Conservation (phyloP, 2,329 filamentous ascomycete genomes). For the Neophaeococcomyces mojaviensis region DNA sequence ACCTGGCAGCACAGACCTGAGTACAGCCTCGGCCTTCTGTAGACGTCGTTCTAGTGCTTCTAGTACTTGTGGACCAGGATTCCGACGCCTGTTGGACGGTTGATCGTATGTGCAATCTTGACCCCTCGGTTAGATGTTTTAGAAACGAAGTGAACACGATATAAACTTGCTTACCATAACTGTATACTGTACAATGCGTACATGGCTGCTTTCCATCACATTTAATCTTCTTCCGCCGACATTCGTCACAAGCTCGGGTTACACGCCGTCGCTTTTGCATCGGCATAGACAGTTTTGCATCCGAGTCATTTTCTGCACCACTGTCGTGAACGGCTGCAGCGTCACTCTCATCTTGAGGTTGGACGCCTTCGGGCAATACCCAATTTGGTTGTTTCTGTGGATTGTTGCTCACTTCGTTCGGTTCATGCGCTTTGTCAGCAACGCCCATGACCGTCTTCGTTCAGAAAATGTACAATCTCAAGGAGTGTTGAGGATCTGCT, state of each 20-base stretch:
- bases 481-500: too few relatives aligned
- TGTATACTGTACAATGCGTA: slow-evolving; percentile 96
- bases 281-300: slow-evolving; percentile 37
- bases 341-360: background rate
- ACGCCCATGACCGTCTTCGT: too few relatives aligned
- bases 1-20: slow-evolving; percentile 74
- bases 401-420: too few relatives aligned
- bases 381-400: background rate
- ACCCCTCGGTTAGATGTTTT: slow-evolving; percentile 1
- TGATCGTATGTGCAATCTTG: slow-evolving; percentile 92
- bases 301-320: slow-evolving; percentile 4
- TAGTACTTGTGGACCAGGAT: slow-evolving; percentile 86
- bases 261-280: slow-evolving; percentile 71
- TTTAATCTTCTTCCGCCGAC: slow-evolving; percentile 78
- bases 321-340: background rate
- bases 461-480: too few relatives aligned
- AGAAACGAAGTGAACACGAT: background rate
- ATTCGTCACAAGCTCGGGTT: slow-evolving; percentile 75
- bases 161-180: slow-evolving; percentile 75
- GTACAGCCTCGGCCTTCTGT: slow-evolving; percentile 71
- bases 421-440: too few relatives aligned
- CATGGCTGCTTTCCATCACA: slow-evolving; percentile 65
- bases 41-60: slow-evolving; percentile 78
- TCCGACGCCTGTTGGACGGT: slow-evolving; percentile 81
- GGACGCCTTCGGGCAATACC: background rate